Base-by-base conservation (phyloP, 768 basidiomycete species). In the Suillus clintonianus region DNA sequence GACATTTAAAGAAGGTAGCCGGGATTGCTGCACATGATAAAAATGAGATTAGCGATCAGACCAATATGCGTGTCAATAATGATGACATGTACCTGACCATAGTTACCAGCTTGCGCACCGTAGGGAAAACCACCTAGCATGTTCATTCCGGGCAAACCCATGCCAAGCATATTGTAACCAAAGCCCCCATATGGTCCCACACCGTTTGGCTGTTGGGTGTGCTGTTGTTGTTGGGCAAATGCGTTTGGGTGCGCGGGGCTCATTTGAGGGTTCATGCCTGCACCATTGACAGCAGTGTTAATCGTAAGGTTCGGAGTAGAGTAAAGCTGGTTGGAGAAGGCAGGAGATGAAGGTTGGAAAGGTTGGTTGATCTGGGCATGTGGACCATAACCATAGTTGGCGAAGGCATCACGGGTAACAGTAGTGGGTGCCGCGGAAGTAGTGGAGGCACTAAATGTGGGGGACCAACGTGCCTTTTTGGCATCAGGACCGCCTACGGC, bases 401-500 rank as follows among this genome's bases (percentile, higher is more conserved):
- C 90, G 73, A 91, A 94, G 27, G 87, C 85, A 73, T 92, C 89
- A 55, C 87, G 85, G 62, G 83, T 75, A 60, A 83, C 79, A 69
- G 71, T 71, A 62, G 65, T 74, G 61, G 73, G 72, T 57, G 76
- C 63, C 51, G 76, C 78, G 72, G 72, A 83, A 47, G 77, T 74
- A 56, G 75, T 74, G 15, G 69, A 61, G 60, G 76, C 66, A 61
- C 74, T 76, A 30, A 82, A 86, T 58, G 84, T 88, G 59, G 91
- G 90, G 34, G 91, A 92, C 92, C 92, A 94, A 69, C 93, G 90
- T 63, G 93, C 89, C 79, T 95, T 95, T 85, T 95, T 95, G 61
- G 89, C 83, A 77, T 92, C 91, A 68, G 90, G 91, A 71, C 90
- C 91, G 70, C 87, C 89, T 68, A 87, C 83, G 74, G 89, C 74